Base-by-base conservation (phyloP, 257 asterid genomes). In the Coffea canephora region DNA sequence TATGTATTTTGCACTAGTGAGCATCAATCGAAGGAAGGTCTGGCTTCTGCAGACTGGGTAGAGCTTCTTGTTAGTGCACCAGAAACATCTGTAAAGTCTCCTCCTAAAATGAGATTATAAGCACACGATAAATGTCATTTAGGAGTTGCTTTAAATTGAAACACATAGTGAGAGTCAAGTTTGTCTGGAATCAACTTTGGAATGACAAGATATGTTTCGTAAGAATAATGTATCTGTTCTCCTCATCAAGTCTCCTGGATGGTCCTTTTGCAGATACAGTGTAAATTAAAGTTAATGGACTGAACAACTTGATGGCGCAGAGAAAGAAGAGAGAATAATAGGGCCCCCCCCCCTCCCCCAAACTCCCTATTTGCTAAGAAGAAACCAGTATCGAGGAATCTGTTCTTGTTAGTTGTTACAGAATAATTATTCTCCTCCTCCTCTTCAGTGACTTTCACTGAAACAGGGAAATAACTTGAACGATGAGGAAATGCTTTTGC, bases 21-120 rank as follows among this genome's bases (percentile, higher is more conserved):
- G 89, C 82, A 86, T 91, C 93, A 82, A 72, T 69, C 77, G 85
- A 89, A 81, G 84, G 85, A 43, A 78, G 77, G 82, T 77, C 77
- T 76, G 25, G 82, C 78, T 66, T 78, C 71, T 80, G 67, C 77
- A 68, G 79, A 61, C 54, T 52, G 2, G 77, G 74, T 83, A 78
- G 77, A 87, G 81, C 81, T 74, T 77, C 61, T 80, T 80, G 62
- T 80, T 76, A 65, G 52, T 85, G 83, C 86, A 75, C 74, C 67
- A 16, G 71, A 80, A 77, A 87, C 77, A 84, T 80, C 80, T 84
- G 76, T 75, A 67, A 67, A 62, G 55, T 41, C 55, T 54, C 57
- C 57, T 69, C 62, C 34, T 46, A 45, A 64, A 64, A 77, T 67
- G 81, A 67, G 27, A 77, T 67, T 77, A 68, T 77, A 73, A 77